Evolutionary conservation across 192 early-diverging fungal genomes (phyloP).

Genomic region (Neocallimastix lanati): DNA sequence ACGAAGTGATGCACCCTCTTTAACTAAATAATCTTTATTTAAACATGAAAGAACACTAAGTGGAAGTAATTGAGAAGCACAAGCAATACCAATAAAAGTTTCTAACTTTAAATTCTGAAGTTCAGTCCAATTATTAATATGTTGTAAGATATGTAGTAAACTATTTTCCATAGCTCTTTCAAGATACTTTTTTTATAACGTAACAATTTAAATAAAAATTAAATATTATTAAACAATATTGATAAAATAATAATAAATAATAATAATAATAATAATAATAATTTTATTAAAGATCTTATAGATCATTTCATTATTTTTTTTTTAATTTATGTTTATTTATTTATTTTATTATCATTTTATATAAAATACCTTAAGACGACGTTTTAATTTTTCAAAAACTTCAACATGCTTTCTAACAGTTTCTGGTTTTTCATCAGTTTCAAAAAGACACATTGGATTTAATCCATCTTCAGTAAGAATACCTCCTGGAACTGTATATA

Average conservation of each 20-base stretch:
- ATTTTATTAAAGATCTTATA: conserved; percentile 30
- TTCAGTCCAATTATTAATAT: conserved; percentile 70
- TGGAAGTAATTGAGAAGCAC: conserved; percentile 43
- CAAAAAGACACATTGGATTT: conserved; percentile 68
- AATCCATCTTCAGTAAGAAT: conserved; percentile 57
- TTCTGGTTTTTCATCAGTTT: conserved; percentile 42
- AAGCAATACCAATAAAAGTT: conserved; percentile 52
- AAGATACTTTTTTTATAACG: conserved; percentile 66
- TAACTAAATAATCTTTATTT: conserved; percentile 86
- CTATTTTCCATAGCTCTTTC: conserved; percentile 71
- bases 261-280: too few species aligned
- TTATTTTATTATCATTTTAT: too few species aligned
- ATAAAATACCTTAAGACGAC: conserved; percentile 3
- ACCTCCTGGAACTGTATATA: conserved; percentile 52
- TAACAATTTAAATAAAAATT: too few species aligned
- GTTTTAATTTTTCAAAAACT: conserved; percentile 37
- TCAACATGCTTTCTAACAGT: conserved; percentile 58
- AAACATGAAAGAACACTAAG: conserved; percentile 54
- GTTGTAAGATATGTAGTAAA: conserved; percentile 63
- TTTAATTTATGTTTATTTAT: too few species aligned
- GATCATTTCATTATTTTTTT: conserved; percentile 68
- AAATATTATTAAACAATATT: too few species aligned
- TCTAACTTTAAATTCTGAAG: conserved; percentile 67
- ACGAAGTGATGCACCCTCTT: conserved; percentile 68
- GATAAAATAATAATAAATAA: too few species aligned